Percentiles rank a stretch among this genome's conserved stretches.
Evolutionary conservation across 1,139 yeast species (phyloP).

Genomic region (Geotrichum phurueaensis): DNA sequence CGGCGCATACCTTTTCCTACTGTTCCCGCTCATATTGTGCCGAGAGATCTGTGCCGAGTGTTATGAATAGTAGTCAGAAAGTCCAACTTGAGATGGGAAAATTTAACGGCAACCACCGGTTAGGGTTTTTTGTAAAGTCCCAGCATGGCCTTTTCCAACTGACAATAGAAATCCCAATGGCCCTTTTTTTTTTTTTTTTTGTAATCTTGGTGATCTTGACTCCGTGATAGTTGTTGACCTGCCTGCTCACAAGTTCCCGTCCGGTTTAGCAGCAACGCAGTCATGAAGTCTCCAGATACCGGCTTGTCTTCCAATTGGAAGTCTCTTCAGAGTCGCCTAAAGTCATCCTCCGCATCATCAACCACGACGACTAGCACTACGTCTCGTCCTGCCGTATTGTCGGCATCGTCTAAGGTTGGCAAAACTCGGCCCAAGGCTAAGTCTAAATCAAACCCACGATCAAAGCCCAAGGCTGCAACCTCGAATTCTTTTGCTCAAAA

Average conservation of each 20-base stretch:
- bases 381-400: background rate
- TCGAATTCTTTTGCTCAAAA: background rate
- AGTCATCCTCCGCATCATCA: background rate
- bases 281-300: background rate
- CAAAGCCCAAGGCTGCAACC: background rate
- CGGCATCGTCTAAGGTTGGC: background rate
- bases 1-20: conserved; percentile 9
- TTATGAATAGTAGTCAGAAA: background rate
- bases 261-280: background rate
- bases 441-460: background rate
- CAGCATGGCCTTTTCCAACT: background rate
- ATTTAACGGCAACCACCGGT: background rate
- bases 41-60: background rate
- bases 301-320: conserved; percentile 25
- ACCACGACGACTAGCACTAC: background rate
- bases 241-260: background rate
- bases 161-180: background rate
- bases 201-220: background rate
- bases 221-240: background rate
- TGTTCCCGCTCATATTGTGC: conserved; percentile 9
- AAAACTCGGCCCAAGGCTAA: background rate
- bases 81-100: background rate
- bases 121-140: background rate
- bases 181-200: background rate
- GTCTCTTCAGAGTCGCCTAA: conserved; percentile 20